phyloP scores from a whole-genome alignment of 176 grass and related monocot species.

The Aegilops umbellulata region DNA sequence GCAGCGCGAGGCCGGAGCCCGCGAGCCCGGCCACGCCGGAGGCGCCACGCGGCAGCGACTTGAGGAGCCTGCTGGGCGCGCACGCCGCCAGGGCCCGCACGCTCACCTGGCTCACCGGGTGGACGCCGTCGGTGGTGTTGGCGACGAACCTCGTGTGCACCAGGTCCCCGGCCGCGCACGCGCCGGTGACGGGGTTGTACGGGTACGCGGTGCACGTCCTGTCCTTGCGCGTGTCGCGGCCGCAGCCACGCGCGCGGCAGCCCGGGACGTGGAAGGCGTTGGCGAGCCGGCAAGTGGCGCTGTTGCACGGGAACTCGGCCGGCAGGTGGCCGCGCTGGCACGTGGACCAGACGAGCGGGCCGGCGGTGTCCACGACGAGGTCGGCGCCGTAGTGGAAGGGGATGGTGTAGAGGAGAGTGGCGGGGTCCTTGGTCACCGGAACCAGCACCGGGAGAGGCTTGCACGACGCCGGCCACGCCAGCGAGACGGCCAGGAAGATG shows the following conservation, averaged over 20 bases:
- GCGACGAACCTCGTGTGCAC: conserved; percentile 19
- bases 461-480: background rate
- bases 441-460: background rate
- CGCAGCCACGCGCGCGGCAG: background rate
- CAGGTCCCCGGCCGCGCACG: conserved; percentile 28
- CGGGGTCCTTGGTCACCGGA: conserved; percentile 16
- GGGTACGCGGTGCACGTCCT: conserved; percentile 20
- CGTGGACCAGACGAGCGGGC: conserved; percentile 34
- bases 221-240: background rate
- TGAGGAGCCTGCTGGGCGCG: conserved; percentile 14
- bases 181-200: conserved; percentile 30
- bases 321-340: conserved; percentile 22
- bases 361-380: conserved; percentile 29
- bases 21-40: conserved; percentile 44
- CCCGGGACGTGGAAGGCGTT: background rate
- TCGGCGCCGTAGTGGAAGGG: background rate
- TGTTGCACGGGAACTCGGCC: background rate
- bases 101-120: conserved; percentile 19
- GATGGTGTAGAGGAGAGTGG: conserved; percentile 39
- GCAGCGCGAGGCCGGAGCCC: conserved; percentile 8
- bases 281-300: background rate
- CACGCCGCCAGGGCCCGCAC: conserved; percentile 21
- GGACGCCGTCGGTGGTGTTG: conserved; percentile 49
- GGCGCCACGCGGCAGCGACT: background rate
- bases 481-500: background rate